These are phyloP conservation scores for Neurospora sp. DNA, from an alignment of 2,329 filamentous ascomycete genomes.

Conservation along the genomic window DNA sequence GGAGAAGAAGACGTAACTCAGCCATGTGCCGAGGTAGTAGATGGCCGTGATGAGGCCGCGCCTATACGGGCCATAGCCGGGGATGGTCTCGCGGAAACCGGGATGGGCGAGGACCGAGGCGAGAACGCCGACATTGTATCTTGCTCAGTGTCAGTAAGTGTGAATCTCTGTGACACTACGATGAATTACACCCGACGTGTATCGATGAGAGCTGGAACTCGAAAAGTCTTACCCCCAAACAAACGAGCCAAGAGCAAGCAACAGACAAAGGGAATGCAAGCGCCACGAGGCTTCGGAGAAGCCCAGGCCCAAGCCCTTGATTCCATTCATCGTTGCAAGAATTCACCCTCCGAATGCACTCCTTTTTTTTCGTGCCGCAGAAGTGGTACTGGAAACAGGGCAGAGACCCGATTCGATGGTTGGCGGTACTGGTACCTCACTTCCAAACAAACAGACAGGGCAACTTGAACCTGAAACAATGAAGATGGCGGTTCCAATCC, in stretches of 20 bases:
- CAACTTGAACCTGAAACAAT: background rate
- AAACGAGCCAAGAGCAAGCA: conserved; percentile 45
- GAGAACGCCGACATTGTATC: conserved; percentile 48
- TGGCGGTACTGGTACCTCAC: background rate
- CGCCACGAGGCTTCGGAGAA: conserved; percentile 28
- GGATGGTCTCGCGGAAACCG: conserved; percentile 39
- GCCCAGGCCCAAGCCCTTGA: background rate
- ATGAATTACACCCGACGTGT: background rate
- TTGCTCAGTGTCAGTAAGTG: conserved; percentile 14
- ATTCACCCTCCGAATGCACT: background rate
- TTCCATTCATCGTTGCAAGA: background rate
- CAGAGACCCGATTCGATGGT: background rate
- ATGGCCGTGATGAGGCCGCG: conserved; percentile 45
- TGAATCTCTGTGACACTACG: background rate
- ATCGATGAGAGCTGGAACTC: background rate
- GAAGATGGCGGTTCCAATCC: background rate
- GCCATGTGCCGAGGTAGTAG: conserved; percentile 48
- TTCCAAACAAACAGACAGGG: background rate
- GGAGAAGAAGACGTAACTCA: conserved; percentile 44
- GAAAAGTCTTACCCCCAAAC: conserved; percentile 39
- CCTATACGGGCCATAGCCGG: conserved; percentile 32
- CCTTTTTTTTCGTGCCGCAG: background rate
- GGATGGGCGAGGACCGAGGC: conserved; percentile 46
- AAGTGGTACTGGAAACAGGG: background rate
- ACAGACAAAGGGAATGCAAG: conserved; percentile 37